Base-by-base conservation (phyloP, 2,329 filamentous ascomycete genomes). In the Myriosclerotinia curreyana region DNA sequence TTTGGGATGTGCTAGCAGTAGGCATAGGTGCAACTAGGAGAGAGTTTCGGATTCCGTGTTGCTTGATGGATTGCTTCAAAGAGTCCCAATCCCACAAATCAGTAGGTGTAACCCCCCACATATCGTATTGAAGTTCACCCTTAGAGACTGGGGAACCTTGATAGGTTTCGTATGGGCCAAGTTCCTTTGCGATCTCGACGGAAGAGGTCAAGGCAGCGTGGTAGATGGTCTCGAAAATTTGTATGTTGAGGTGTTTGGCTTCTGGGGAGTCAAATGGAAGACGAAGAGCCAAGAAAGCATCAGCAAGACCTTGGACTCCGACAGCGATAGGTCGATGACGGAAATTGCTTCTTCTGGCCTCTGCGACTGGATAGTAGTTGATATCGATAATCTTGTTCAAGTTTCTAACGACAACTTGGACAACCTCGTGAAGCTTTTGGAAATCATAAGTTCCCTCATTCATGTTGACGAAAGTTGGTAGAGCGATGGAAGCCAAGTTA, bases 191-290 rank as follows among this genome's bases (percentile, higher is more conserved):
- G 69, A 98, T 80, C 65, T 96, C 87, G 74, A 90, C 87, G 0
- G 95, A 99, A 28, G 92, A 89, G 63, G 93, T 96, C 68, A 98
- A 81, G 64, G 92, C 91, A 76, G 89, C 95, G 77, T 99, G 95
- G 81, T 99, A 99, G 78, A 99, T 97, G 68, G 95, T 99, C 83
- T 99, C 95, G 70, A 99, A 99, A 78, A 99, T 98, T 78, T 99
- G 92, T 75, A 90, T 93, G 84, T 99, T 99, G 74, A 99, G 86
- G 77, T 95, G 85, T 71, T 89, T 91, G 68, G 95, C 95, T 80
- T 98, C 92, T 6, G 92, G 87, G 20, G 95, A 99, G 78, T 99
- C 95, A 75, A 99, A 99, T 40, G 95, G 94, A 82, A 98, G 85
- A 74, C 95, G 93, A 61, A 99, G 87, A 69, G 95, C 94, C 73